These are phyloP conservation scores for Sindora glabra DNA, from an alignment of 306 rosid species.

Conservation along the genomic window DNA sequence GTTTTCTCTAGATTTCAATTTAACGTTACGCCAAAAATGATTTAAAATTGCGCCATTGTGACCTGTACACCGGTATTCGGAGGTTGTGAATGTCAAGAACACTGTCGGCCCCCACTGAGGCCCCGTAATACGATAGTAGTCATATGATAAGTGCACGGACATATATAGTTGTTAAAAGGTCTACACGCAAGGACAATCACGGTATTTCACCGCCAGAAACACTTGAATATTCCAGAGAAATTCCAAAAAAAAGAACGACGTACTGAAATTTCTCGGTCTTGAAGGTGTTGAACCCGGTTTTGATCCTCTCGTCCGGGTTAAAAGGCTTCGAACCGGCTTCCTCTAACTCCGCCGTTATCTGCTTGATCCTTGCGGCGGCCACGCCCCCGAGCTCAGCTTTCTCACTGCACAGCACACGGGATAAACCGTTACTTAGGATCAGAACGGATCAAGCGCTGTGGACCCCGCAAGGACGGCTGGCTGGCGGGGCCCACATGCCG, in stretches of 20 bases:
- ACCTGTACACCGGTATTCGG: not conserved
- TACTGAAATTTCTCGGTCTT: conserved; percentile 75
- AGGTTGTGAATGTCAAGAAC: not conserved
- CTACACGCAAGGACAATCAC: not conserved
- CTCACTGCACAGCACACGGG: conserved; percentile 23
- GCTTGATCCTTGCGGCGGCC: conserved; percentile 73
- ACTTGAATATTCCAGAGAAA: conserved; percentile 6
- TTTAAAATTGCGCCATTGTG: not conserved
- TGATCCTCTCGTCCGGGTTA: conserved; percentile 60
- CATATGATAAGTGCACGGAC: not conserved
- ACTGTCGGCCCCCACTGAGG: not conserved
- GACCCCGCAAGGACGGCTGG: conserved; percentile 1
- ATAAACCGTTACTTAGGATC: not conserved
- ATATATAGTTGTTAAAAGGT: not conserved
- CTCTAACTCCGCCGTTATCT: conserved; percentile 56
- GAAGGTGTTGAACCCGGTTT: conserved; percentile 62
- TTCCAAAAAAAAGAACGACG: not conserved
- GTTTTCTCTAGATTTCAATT: not conserved
- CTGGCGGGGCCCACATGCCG: not conserved
- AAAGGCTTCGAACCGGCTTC: conserved; percentile 12
- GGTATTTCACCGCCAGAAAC: not conserved
- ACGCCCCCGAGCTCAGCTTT: conserved; percentile 46
- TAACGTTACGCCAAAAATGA: not conserved
- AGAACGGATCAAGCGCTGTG: not conserved
- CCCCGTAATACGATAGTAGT: no score